Percentiles rank a stretch among this genome's conserved stretches.
These are phyloP conservation scores for Anisogramma anomala DNA, from an alignment of 2,329 filamentous ascomycete genomes.

Conservation along the genomic window DNA sequence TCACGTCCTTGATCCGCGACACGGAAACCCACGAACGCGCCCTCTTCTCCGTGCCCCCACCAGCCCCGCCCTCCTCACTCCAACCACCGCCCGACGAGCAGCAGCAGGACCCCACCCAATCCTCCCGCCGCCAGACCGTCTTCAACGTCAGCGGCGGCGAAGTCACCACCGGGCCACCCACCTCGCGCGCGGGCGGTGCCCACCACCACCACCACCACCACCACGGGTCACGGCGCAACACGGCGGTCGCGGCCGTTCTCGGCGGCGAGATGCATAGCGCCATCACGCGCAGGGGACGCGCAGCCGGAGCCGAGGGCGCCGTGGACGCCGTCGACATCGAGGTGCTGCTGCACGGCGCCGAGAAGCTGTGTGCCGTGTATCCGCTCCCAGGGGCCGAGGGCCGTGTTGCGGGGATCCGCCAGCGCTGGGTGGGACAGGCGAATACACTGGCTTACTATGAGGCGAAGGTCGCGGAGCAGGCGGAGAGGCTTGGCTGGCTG, in stretches of 20 bases:
- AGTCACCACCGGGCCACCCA: constrained; percentile 44
- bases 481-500: constrained; percentile 59
- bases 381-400: constrained; percentile 69
- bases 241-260: constrained; percentile 79
- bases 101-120: constrained; percentile 20
- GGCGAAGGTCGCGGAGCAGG: constrained; percentile 64
- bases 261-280: constrained; percentile 77
- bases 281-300: constrained; percentile 55
- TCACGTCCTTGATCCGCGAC: constrained; percentile 87
- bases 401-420: constrained; percentile 60
- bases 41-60: constrained; percentile 79
- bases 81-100: constrained; percentile 31
- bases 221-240: constrained; percentile 59
- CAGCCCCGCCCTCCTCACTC: constrained; percentile 37
- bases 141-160: constrained; percentile 55
- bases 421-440: constrained; percentile 57
- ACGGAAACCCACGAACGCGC: constrained; percentile 91
- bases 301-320: constrained; percentile 29
- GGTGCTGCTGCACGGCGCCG: constrained; percentile 70
- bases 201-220: too few species aligned
- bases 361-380: constrained; percentile 84
- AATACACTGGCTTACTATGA: constrained; percentile 75
- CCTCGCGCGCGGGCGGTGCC: constrained; percentile 31
- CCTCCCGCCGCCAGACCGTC: constrained; percentile 48
- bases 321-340: constrained; percentile 76